Evolutionary conservation across 495 filamentous ascomycete genomes (phyloP), one percentile per base, ranked within the genome.

Genomic region (Bacidia rubella): DNA sequence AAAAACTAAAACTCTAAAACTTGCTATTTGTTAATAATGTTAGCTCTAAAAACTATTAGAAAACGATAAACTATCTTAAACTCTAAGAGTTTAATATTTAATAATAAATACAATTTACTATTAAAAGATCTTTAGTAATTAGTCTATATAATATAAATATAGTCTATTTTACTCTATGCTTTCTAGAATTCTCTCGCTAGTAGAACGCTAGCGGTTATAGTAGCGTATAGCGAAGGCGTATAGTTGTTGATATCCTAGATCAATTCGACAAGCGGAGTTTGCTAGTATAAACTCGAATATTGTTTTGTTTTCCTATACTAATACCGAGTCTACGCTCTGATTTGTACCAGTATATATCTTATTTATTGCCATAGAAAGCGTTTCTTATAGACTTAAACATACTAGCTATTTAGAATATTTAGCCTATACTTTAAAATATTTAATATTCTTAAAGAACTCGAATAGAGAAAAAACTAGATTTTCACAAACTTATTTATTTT

Each of bases 331-430:
- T 23, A 49, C 24, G 20, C 24, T 29, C 22, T 57, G 43, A 39
- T 57, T 55, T 21, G 29, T 57, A 49, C 27, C 29, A 23, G 51
- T 41, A 39, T 29, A 57, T 7, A 26, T 42, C 3, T 52, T 17
- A 20, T 49, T 32, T 24, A 57, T 44, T n/a, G 51, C 29, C 17
- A 19, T 44, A 32, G 2, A 55, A 38, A 57, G 19, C 15, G 32
- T 57, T 39, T 57, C 1, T 1, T 29, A 5, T n/a, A 20, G 19
- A 17, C 51, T 23, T 10, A 57, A 3, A 1, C n/a, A 49, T 41
- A 51, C 24, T 35, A 57, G 39, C 21, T 51, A 12, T 44, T 57
- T 57, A 29, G 53, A 47, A 35, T 41, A 54, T 11, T 54, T 27
- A 23, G 42, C 27, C 17, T 40, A 49, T 19, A 23, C 2, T 21